Evolutionary conservation across 352 stramenopile species (phyloP), one percentile per base, ranked within the genome.

Genomic region (Phytophthora cactorum): DNA sequence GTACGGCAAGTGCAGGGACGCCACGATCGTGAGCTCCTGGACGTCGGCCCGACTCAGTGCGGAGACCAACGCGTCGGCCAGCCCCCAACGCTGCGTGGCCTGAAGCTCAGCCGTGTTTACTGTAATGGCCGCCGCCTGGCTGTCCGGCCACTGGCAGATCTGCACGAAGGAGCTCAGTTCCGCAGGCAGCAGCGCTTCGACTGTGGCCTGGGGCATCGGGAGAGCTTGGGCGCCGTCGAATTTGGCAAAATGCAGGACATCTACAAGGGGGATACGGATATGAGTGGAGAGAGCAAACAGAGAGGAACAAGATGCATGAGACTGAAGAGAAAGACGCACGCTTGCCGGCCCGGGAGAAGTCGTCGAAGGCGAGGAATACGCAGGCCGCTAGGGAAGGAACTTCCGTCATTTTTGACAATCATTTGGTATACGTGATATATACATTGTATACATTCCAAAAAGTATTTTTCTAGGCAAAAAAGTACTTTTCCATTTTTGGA

Each of bases 331-430:
- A 25, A 2, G 8, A 64, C 80, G 68, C 74, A 92, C 84, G 72
- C 49, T 78, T 75, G n/a, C 80, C 82, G 8, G 84, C 81, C 36
- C 68, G 69, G 32, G 84, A 88, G 53, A 90, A 88, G 73, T 92
- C 84, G 59, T 92, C 79, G 57, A 92, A 90, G 34, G 84, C 78
- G 39, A 92, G 74, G 61, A 86, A 75, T 49, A 88, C 80, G 46
- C 72, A 62, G 22, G 66, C 32, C 9, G 70, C 46, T 29, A 52
- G 27, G 2, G 36, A 43, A 17, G 34, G 12, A 22, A 22, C 22
- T 22, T 22, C 22, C 10, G 4, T 10, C 10, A 12, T 39, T 39
- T 14, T 39, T 22, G 0, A 22, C 22, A 22, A 22, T 22, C 22
- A 22, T 22, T 22, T 22, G 22, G 22, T 22, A 22, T 22, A 22